Base-by-base conservation (phyloP, 2,329 filamentous ascomycete species). In the Meredithiella fracta region DNA sequence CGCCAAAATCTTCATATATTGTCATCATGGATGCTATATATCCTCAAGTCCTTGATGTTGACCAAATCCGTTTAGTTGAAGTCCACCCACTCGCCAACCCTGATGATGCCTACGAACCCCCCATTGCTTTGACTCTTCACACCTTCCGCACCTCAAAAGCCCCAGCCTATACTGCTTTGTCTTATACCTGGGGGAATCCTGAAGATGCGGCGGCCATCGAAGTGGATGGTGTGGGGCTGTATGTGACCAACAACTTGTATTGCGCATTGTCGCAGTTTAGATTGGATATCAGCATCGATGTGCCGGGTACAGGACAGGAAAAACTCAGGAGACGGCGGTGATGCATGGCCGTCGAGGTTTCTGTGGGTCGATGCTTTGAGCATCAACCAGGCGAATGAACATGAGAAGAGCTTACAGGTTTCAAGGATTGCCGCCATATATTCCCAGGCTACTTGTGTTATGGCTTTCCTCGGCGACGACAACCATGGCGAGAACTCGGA, bases 111-210 rank as follows among this genome's bases (percentile, higher is more conserved):
- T 53, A 53, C 34, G 53, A 58, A 9, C 42, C 29, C 7, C 44
- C 54, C 6, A 44, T 59, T 11, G 50, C 49, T 15, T 29, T 59
- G 20, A 56, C 20, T 5, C 58, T 59, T 25, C 54, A 53, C 26
- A 47, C 52, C 20, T 57, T 59, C 49, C 56, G 31, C 42, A 34
- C 38, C 8, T 59, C 52, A 8, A 53, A 55, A 26, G 54, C 54
- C 23, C 55, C 58, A 47, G 26, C 40, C 5, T 65, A 66, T 22
- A 57, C 54, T 9, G 63, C 64, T 4, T 47, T 67, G 0, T 66
- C 63, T 2, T 66, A 66, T 22, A 62, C 63, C 1, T 65, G 65
- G 63, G 64, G 62, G 1, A 63, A 60, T 22, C 54, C 59, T 2
- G 31, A 60, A 34, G 56, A 58, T 20, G 51, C 57, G 14, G 57